phyloP scores from a whole-genome alignment of 2,329 filamentous ascomycete species.

The Fusarium metavorans region DNA sequence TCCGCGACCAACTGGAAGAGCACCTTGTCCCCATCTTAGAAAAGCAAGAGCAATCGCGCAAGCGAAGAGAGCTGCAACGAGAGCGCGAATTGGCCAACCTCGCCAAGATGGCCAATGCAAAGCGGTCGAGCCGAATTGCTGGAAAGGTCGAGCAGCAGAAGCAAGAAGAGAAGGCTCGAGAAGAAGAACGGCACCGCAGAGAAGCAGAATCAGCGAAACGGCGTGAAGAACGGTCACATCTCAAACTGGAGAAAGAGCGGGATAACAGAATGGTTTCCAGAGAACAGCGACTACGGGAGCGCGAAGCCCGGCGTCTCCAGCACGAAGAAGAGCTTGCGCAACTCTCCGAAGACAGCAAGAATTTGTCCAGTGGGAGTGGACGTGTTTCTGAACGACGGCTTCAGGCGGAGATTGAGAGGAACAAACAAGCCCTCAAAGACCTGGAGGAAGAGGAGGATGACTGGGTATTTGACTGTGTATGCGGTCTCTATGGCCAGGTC shows the following conservation, averaged over 20 bases:
- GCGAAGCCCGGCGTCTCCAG: conserved; percentile 83
- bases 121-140: conserved; percentile 91
- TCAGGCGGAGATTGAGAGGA: conserved; percentile 85
- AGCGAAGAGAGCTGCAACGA: conserved; percentile 74
- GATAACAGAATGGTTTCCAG: conserved; percentile 85
- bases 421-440: conserved; percentile 79
- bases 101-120: conserved; percentile 91
- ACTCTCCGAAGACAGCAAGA: conserved; percentile 81
- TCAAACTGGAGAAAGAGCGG: conserved; percentile 76
- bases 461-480: conserved; percentile 96
- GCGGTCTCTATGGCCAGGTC: conserved; percentile 89
- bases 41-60: conserved; percentile 79
- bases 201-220: conserved; percentile 73
- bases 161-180: conserved; percentile 76
- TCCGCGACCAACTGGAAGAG: conserved; percentile 78
- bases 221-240: conserved; percentile 73
- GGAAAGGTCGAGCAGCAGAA: conserved; percentile 83
- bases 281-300: conserved; percentile 86
- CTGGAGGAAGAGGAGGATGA: conserved; percentile 81
- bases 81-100: conserved; percentile 85
- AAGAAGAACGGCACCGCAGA: conserved; percentile 67
- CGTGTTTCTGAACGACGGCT: conserved; percentile 83
- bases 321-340: conserved; percentile 87
- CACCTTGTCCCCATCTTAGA: conserved; percentile 88
- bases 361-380: conserved; percentile 63